Evolutionary conservation across 495 filamentous ascomycete species (phyloP), one percentile per base, ranked within the genome.

Genomic region (Aspergillus nidulans): DNA sequence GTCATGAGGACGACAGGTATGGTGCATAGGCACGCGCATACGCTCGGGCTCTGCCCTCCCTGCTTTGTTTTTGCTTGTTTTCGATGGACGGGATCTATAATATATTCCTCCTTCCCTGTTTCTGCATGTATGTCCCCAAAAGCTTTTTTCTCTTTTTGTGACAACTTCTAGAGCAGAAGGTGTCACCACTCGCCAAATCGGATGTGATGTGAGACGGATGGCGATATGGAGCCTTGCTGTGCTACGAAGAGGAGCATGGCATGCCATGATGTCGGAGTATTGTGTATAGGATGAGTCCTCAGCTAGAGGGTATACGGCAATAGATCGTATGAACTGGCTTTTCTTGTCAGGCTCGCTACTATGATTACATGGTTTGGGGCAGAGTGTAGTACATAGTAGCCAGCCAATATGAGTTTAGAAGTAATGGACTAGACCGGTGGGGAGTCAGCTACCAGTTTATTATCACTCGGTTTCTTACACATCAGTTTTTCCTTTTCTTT

Each of bases 111-210:
- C 25, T 34, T 26, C 19, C 48, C 16, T 21, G 24, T 30, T n/a
- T 50, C 18, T 52, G 21, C 36, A 30, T 28, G 19, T 39, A 41
- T 28, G n/a, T 34, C 9, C 12, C 3, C 24, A 52, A 52, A 52
- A 52, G 49, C 49, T 52, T 52, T 41, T 6, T 34, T 34, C 9
- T 12, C 15, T 34, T 13, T 12, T 34, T 13, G 23, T 20, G 49
- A 24, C 49, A 20, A 39, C 40, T 52, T 52, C 38, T 52, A 52
- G 49, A 52, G 49, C 49, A 52, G 49, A 52, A 46, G 21, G 46
- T n/a, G 28, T 21, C 34, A 26, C 25, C 44, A 6, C 34, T 15
- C 9, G 30, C 30, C n/a, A n/a, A n/a, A n/a, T n/a, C n/a, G n/a
- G n/a, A n/a, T n/a, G 39, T 41, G 39, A 25, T 45, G 21, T 23